phyloP scores from a whole-genome alignment of 202 grass and related monocot species.

The Schoenoplectus triqueter region DNA sequence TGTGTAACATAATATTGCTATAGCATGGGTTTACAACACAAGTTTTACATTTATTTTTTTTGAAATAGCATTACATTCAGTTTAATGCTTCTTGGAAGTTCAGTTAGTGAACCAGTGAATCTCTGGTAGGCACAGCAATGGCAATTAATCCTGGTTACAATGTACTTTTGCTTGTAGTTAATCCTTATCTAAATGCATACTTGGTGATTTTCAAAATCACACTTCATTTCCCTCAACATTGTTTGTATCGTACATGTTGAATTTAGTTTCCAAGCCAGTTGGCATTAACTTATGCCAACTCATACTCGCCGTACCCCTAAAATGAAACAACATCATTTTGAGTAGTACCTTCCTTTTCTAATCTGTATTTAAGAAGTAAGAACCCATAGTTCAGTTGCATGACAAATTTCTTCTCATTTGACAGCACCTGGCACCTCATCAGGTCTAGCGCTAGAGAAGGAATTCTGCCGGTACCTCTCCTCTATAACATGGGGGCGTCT shows the following conservation, averaged over 20 bases:
- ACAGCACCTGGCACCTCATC: constrained; percentile 39
- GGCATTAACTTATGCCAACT: neutral
- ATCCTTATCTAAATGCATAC: neutral
- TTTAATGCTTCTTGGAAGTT: constrained; percentile 1
- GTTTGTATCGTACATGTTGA: neutral
- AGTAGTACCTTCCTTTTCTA: neutral
- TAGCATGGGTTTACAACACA: neutral
- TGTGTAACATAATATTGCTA: neutral
- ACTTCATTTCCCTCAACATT: neutral
- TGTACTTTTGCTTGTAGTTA: neutral
- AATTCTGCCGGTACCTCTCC: constrained; percentile 63
- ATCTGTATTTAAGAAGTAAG: neutral
- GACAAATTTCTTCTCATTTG: constrained; percentile 10
- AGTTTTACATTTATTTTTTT: neutral
- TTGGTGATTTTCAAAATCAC: neutral
- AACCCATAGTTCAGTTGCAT: neutral
- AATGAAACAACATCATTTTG: neutral
- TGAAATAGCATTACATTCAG: neutral
- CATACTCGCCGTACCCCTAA: neutral
- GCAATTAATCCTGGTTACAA: neutral
- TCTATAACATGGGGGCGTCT: constrained; percentile 68
- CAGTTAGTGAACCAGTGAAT: neutral
- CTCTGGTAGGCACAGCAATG: neutral
- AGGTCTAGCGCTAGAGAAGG: constrained; percentile 63
- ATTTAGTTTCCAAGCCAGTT: neutral